Percentiles rank a stretch among this genome's conserved stretches.
Evolutionary conservation across 768 basidiomycete genomes (phyloP).

Genomic region (Tephrocybe sp.): DNA sequence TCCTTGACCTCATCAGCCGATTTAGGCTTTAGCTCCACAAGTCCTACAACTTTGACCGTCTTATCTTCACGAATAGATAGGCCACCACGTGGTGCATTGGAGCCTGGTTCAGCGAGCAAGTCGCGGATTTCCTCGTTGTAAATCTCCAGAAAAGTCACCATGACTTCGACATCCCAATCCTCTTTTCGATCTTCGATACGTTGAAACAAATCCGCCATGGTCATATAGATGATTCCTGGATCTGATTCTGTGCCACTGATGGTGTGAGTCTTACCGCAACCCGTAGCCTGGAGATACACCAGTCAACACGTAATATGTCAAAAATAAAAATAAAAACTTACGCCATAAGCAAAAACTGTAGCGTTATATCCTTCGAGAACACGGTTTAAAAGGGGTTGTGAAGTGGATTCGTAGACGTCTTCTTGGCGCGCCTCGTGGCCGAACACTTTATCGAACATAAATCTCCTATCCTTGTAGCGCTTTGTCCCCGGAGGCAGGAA

Average conservation of each 20-base stretch:
- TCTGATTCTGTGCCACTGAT: slow-evolving; percentile 89
- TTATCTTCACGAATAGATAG: slow-evolving; percentile 95
- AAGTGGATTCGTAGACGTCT: slow-evolving; percentile 84
- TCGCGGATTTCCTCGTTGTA: slow-evolving; percentile 99
- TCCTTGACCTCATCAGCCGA: slow-evolving; percentile 92
- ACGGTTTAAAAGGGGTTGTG: slow-evolving; percentile 80
- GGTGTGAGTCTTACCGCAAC: slow-evolving; percentile 99
- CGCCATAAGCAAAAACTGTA: slow-evolving; percentile 98
- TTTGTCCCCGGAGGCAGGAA: slow-evolving; percentile 86
- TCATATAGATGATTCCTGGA: slow-evolving; percentile 93
- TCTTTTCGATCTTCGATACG: slow-evolving; percentile 85
- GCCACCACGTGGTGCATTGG: slow-evolving; percentile 68
- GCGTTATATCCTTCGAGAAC: slow-evolving; percentile 94
- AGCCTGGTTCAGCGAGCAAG: slow-evolving; percentile 76
- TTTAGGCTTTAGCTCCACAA: slow-evolving; percentile 77
- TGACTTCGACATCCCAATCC: slow-evolving; percentile 82
- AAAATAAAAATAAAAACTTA: slow-evolving; percentile 29
- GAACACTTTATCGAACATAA: slow-evolving; percentile 96
- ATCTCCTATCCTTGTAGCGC: slow-evolving; percentile 94
- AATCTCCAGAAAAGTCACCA: slow-evolving; percentile 96
- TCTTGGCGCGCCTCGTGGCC: slow-evolving; percentile 76
- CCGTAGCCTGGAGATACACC: slow-evolving; percentile 74
- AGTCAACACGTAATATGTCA: slow-evolving; percentile 12
- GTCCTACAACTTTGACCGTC: slow-evolving; percentile 83
- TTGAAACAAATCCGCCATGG: slow-evolving; percentile 96